These are phyloP conservation scores for Solanum gracilifrons DNA, from an alignment of 257 asterid species.

Conservation along the genomic window DNA sequence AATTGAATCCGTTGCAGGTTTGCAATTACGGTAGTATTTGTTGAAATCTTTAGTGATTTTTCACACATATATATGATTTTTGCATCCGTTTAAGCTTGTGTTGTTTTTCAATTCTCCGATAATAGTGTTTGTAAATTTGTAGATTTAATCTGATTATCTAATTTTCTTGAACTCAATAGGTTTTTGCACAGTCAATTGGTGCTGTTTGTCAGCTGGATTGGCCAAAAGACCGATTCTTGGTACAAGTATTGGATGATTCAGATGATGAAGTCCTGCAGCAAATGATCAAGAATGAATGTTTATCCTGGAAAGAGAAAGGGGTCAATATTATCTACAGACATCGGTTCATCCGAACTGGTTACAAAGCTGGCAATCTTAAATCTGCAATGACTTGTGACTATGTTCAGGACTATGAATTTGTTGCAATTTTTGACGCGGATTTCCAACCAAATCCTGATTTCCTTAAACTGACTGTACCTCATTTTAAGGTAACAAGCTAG, in stretches of 20 bases:
- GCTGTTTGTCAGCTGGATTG: conserved; percentile 88
- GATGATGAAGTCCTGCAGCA: conserved; percentile 65
- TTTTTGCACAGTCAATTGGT: conserved; percentile 69
- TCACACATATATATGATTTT: background rate
- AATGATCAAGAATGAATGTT: conserved; percentile 55
- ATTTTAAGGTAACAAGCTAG: conserved; percentile 56
- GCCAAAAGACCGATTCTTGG: conserved; percentile 75
- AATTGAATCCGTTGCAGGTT: background rate
- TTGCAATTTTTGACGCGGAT: conserved; percentile 79
- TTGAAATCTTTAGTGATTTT: background rate
- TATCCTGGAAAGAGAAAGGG: conserved; percentile 77
- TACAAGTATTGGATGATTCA: conserved; percentile 90
- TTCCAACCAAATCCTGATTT: conserved; percentile 86
- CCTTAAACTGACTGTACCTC: conserved; percentile 80
- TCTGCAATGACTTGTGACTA: conserved; percentile 93
- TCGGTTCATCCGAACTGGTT: conserved; percentile 71
- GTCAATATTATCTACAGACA: conserved; percentile 79
- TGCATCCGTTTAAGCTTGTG: background rate
- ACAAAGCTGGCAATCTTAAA: conserved; percentile 93
- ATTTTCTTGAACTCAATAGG: conserved; percentile 27
- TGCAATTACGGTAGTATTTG: background rate
- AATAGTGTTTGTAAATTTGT: background rate
- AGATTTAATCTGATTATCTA: background rate
- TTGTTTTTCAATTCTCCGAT: background rate
- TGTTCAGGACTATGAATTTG: conserved; percentile 75